Evolutionary conservation across 179 eudicot genomes (phyloP).

Genomic region (Vitellaria paradoxa): DNA sequence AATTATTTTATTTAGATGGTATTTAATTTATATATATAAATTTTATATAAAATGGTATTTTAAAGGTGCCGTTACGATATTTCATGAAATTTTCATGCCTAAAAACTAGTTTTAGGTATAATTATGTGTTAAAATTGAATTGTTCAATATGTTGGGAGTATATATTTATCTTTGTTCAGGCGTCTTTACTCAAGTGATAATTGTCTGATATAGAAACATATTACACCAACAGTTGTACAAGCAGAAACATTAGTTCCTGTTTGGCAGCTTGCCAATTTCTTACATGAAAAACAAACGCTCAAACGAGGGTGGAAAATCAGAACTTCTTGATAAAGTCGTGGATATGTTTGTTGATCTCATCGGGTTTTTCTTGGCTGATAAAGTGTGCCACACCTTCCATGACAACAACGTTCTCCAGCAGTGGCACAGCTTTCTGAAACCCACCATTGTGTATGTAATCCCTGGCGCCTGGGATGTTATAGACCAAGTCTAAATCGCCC

Average conservation of each 20-base stretch:
- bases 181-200: too few species aligned
- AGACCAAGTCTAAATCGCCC: constrained; percentile 55
- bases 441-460: constrained; percentile 47
- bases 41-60: too few species aligned
- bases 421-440: constrained; percentile 50
- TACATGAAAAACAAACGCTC: neutral
- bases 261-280: neutral
- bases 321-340: constrained; percentile 38
- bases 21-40: too few species aligned
- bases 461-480: constrained; percentile 34
- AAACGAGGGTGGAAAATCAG: constrained; percentile 5
- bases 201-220: too few species aligned
- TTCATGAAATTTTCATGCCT: too few species aligned
- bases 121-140: too few species aligned
- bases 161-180: too few species aligned
- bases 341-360: constrained; percentile 48
- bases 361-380: constrained; percentile 13
- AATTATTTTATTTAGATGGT: too few species aligned
- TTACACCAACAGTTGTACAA: neutral
- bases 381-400: constrained; percentile 56
- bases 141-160: neutral
- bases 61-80: too few species aligned
- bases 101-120: too few species aligned
- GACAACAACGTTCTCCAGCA: constrained; percentile 48
- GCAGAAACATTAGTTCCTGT: neutral